Conservation (phyloP, 1,284 basidiomycete species). For the Ganoderma leucocontextum region DNA sequence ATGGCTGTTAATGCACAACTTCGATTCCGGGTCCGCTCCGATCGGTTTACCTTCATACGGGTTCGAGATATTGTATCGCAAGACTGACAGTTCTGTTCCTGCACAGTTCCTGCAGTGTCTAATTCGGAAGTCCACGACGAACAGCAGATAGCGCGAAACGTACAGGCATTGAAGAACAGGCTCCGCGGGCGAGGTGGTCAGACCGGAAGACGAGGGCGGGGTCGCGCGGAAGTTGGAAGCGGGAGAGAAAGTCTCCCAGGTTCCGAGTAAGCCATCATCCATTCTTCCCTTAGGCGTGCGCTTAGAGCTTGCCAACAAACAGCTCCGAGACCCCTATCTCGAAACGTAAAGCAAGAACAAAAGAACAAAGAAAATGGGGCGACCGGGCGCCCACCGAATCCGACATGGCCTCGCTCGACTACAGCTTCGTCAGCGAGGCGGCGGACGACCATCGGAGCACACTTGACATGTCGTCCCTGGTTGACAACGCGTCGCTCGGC, state of each 20-base stretch:
- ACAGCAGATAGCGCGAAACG: slow-evolving; percentile 91
- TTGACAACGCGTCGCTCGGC: slow-evolving; percentile 85
- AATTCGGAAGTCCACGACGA: slow-evolving; percentile 75
- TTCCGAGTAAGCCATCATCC: slow-evolving; percentile 64
- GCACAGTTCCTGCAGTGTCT: slow-evolving; percentile 64
- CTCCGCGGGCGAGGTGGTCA: slow-evolving; percentile 74
- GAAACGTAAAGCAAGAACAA: slow-evolving; percentile 72
- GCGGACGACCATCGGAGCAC: slow-evolving; percentile 45
- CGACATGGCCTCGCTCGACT: slow-evolving; percentile 93
- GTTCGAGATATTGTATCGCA: background rate
- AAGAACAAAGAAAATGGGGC: slow-evolving; percentile 93
- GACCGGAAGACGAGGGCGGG: slow-evolving; percentile 59
- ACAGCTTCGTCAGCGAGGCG: slow-evolving; percentile 63
- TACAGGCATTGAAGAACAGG: slow-evolving; percentile 88
- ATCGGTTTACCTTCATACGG: background rate
- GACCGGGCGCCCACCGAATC: slow-evolving; percentile 79
- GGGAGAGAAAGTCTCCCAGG: slow-evolving; percentile 67
- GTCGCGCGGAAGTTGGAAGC: slow-evolving; percentile 59
- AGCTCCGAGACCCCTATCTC: slow-evolving; percentile 63
- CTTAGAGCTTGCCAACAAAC: slow-evolving; percentile 5
- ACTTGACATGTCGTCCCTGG: slow-evolving; percentile 67
- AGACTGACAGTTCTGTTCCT: slow-evolving; percentile 5
- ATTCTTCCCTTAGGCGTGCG: slow-evolving; percentile 8
- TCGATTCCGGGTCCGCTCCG: background rate
- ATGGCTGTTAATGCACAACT: background rate